Evolutionary conservation across 306 rosid genomes (phyloP), one percentile per base, ranked within the genome.

Genomic region (Prunus padus): DNA sequence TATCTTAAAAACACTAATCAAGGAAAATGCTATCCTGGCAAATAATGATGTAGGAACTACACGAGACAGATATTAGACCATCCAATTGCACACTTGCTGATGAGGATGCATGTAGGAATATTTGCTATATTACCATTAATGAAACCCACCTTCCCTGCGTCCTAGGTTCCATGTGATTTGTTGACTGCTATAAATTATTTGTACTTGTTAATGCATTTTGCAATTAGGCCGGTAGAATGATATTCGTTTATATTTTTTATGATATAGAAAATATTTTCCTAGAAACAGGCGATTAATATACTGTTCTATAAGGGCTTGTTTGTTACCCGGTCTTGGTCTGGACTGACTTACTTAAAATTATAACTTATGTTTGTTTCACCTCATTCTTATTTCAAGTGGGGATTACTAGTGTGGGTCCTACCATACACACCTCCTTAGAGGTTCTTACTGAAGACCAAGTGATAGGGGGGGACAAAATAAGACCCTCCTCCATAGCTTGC

Each of bases 71-170:
- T 5, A 23, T 57, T 57, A 11, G 63, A 57, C 63, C 30, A 23
- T 22, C 26, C 16, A 23, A 57, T 10, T 0, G 16, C 16, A 57
- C 16, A n/a, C 2, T 6, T 13, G 59, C 65, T 26, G 18, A 13
- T 12, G 65, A 60, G 37, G 65, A 0, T 46, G 45, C 33, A 9
- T 11, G 15, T 22, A 2, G 22, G 18, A 33, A 25, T 52, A 26
- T 20, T 84, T n/a, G 18, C 20, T 71, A n/a, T 56, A 19, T 8
- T 19, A 4, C 37, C 37, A 31, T 31, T 4, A 31, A 31, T 56
- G 11, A 33, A 47, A 57, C 76, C 76, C 60, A 61, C 60, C 69
- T 60, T 73, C 23, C 46, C 52, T 55, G 8, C 19, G 20, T 54
- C 12, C 52, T 33, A 2, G 20, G 40, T 26, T 31, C 4, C 65